Percentiles rank a stretch among this genome's conserved stretches.
Evolutionary conservation across 257 asterid species (phyloP).

Genomic region (Solanum medicagineum): DNA sequence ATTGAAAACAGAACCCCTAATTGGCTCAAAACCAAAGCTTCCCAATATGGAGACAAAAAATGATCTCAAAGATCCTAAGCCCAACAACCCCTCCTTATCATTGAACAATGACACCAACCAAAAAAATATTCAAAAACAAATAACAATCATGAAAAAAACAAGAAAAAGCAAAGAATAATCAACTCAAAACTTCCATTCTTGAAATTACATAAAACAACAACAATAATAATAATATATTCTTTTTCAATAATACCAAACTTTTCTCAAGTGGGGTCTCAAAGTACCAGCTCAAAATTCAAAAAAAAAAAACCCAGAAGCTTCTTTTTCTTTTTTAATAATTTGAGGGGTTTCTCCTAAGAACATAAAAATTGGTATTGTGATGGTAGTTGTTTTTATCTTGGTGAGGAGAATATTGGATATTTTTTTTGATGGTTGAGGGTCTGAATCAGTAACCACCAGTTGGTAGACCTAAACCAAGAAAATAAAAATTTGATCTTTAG

Average conservation of each 20-base stretch:
- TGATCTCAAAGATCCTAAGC: constrained; percentile 36
- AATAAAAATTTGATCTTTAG: constrained; percentile 10
- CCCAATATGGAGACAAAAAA: constrained; percentile 36
- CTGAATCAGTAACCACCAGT: constrained; percentile 62
- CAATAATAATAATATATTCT: constrained; percentile 12
- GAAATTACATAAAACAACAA: background rate
- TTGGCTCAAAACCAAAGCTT: constrained; percentile 27
- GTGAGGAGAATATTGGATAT: background rate
- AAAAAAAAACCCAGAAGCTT: constrained; percentile 3
- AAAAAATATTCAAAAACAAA: constrained; percentile 6
- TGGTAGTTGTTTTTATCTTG: constrained; percentile 19
- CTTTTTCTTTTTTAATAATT: background rate
- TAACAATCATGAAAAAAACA: constrained; percentile 14
- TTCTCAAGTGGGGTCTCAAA: constrained; percentile 51
- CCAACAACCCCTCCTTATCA: constrained; percentile 51
- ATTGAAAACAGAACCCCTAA: constrained; percentile 25
- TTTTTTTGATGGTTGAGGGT: constrained; percentile 17
- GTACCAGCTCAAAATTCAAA: constrained; percentile 13
- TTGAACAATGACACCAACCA: constrained; percentile 70
- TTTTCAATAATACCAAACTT: constrained; percentile 31
- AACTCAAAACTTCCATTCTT: constrained; percentile 27
- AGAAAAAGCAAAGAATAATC: constrained; percentile 21
- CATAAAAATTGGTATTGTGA: background rate
- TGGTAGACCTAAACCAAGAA: constrained; percentile 48
- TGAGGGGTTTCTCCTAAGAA: background rate